These are phyloP conservation scores for Cyanidiococcus yangmingshanensis DNA, from an alignment of 23 red algal genomes.

Conservation along the genomic window DNA sequence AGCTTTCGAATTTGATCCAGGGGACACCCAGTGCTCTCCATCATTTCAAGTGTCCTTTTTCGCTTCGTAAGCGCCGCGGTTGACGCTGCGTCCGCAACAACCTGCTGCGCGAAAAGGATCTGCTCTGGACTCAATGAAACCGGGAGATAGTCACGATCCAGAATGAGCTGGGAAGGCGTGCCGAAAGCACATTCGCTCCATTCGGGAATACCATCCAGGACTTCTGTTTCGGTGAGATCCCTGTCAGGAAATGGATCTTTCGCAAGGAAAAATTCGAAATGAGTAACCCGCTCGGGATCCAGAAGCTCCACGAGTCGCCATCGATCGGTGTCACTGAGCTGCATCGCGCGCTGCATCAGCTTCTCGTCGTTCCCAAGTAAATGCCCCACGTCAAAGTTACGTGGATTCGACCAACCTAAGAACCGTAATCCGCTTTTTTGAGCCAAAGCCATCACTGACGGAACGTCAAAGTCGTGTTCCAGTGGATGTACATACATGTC, in stretches of 20 bases:
- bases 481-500: slow-evolving; percentile 99
- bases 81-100: slow-evolving; percentile 10
- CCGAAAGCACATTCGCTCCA: slow-evolving; percentile 64
- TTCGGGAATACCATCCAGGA: slow-evolving; percentile 29
- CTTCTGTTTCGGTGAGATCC: slow-evolving; percentile 37
- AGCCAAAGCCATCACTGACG: slow-evolving; percentile 57
- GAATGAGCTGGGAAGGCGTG: slow-evolving; percentile 47
- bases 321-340: slow-evolving; percentile 39
- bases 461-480: slow-evolving; percentile 80
- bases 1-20: background rate
- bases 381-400: slow-evolving; percentile 66
- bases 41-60: background rate
- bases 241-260: slow-evolving; percentile 28
- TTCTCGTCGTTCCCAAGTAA: slow-evolving; percentile 50
- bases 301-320: slow-evolving; percentile 71
- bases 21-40: background rate
- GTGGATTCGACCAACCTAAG: slow-evolving; percentile 73
- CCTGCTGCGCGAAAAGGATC: slow-evolving; percentile 35
- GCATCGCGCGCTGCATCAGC: slow-evolving; percentile 28
- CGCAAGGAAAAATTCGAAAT: slow-evolving; percentile 94
- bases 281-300: slow-evolving; percentile 84
- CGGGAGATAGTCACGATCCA: slow-evolving; percentile 90
- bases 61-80: background rate
- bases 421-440: slow-evolving; percentile 54
- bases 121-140: slow-evolving; percentile 47